A percentile compares a stretch with the other conserved stretches of the same genome.
Conservation (phyloP, 495 filamentous ascomycete genomes). For the Mycothermus thermophilus region DNA sequence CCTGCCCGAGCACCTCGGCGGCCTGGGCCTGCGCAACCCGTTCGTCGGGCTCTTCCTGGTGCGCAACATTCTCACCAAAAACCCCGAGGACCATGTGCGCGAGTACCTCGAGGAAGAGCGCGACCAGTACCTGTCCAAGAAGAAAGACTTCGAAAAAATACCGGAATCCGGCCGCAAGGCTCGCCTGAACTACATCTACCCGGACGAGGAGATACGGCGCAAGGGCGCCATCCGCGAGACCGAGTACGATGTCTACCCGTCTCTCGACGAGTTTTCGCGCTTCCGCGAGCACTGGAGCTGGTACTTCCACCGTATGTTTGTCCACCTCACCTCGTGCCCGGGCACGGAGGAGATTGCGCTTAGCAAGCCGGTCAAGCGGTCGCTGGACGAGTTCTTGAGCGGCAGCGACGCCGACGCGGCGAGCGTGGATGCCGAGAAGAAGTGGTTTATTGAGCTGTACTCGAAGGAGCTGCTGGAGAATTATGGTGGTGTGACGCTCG, state of each 20-base stretch:
- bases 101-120: conserved; percentile 27
- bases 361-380: conserved; percentile 10
- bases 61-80: conserved; percentile 17
- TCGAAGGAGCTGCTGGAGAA: conserved; percentile 32
- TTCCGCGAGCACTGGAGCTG: conserved; percentile 27
- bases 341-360: conserved; percentile 10
- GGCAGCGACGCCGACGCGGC: neutral
- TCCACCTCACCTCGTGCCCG: conserved; percentile 12
- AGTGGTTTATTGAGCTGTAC: conserved; percentile 41
- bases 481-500: conserved; percentile 39
- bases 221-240: neutral
- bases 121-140: conserved; percentile 17
- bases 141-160: conserved; percentile 27
- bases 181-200: conserved; percentile 5
- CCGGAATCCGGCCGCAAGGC: conserved; percentile 20
- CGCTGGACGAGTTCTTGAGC: conserved; percentile 6
- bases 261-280: conserved; percentile 33
- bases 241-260: conserved; percentile 24
- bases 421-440: conserved; percentile 24
- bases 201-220: neutral
- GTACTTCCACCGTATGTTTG: conserved; percentile 3
- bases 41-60: conserved; percentile 32
- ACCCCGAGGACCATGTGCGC: conserved; percentile 22
- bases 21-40: conserved; percentile 42
- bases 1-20: conserved; percentile 39